A percentile compares a stretch with the other conserved stretches of the same genome.
Evolutionary conservation across 2,329 filamentous ascomycete species (phyloP).

Genomic region (Botrytis paeoniae): DNA sequence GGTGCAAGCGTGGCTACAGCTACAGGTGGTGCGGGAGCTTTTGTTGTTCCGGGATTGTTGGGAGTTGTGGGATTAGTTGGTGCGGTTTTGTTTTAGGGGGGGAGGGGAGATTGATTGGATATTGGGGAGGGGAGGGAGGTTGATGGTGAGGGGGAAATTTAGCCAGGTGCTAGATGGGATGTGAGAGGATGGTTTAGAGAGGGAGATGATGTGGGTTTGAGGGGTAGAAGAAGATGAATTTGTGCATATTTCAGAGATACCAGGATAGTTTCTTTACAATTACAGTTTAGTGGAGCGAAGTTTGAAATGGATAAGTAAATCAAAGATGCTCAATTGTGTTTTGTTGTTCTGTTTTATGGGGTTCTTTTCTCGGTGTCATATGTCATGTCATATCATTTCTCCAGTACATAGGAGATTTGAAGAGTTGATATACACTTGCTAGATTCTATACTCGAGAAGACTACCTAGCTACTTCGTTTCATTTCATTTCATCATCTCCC

Average conservation of each 20-base stretch:
- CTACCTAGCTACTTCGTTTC: background rate
- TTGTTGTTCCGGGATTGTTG: conserved; percentile 12
- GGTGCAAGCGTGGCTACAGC: background rate
- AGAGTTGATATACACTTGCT: background rate
- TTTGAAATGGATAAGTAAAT: background rate
- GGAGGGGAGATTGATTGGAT: background rate
- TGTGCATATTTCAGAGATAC: background rate
- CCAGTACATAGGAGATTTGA: background rate
- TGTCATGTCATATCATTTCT: background rate
- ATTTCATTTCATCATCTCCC: background rate
- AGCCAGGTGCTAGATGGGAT: background rate
- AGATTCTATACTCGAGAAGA: background rate
- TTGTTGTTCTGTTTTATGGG: background rate
- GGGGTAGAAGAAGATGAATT: background rate
- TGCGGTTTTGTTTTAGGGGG: background rate
- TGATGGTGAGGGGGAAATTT: background rate
- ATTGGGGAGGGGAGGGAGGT: accelerated
- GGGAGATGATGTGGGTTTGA: background rate
- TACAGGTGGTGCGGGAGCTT: background rate
- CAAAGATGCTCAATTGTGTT: background rate
- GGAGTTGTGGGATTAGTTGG: background rate
- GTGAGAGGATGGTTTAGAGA: no score
- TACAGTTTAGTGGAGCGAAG: background rate
- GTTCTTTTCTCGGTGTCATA: background rate
- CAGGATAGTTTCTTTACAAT: background rate